Evolutionary conservation across 2,329 filamentous ascomycete species (phyloP).

Genomic region (Fusarium fujikuroi): DNA sequence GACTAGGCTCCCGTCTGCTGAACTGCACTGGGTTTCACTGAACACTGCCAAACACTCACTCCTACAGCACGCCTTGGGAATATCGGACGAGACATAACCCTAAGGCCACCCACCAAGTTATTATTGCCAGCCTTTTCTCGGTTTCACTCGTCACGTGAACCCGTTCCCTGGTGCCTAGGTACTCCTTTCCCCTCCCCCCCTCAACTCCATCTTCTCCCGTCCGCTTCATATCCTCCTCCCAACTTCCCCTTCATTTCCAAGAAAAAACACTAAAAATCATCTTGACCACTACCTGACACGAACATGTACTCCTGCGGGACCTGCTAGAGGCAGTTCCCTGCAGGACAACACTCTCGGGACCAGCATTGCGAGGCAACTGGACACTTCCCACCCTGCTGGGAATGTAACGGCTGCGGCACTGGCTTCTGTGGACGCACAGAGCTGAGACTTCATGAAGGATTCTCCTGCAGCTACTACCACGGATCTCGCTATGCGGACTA

Average conservation of each 20-base stretch:
- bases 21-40: neutral
- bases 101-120: neutral
- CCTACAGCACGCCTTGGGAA: neutral
- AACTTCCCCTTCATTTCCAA: neutral
- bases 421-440: slow-evolving; percentile 11
- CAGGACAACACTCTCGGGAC: slow-evolving; percentile 36
- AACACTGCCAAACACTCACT: neutral
- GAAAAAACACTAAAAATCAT: neutral
- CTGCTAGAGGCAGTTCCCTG: slow-evolving; percentile 40
- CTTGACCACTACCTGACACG: accelerated
- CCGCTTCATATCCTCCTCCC: neutral
- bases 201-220: neutral
- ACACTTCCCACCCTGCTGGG: slow-evolving; percentile 34
- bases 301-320: slow-evolving; percentile 41
- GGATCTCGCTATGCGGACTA: too few relatives aligned
- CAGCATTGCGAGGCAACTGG: slow-evolving; percentile 42
- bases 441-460: neutral
- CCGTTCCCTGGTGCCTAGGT: too few relatives aligned
- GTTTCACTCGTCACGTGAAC: neutral
- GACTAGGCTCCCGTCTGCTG: neutral
- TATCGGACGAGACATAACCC: too few relatives aligned
- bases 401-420: slow-evolving; percentile 43
- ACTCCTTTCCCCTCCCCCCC: neutral
- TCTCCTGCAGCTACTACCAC: neutral
- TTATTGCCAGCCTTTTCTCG: neutral